Evolutionary conservation across 2,329 filamentous ascomycete genomes (phyloP), one percentile per base, ranked within the genome.

Genomic region (Curvularia eragrostidis): DNA sequence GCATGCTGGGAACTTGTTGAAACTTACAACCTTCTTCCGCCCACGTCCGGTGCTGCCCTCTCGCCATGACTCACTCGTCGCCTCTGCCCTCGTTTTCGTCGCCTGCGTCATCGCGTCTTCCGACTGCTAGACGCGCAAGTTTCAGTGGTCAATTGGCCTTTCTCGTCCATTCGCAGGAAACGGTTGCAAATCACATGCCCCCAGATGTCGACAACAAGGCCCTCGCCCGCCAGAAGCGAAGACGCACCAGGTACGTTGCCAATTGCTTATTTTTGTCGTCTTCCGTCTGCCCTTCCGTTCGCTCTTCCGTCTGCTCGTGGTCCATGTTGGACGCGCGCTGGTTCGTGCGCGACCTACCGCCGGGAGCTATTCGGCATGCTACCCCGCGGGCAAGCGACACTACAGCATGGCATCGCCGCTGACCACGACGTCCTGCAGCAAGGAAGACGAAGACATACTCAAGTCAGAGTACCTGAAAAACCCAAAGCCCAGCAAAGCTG

Each of bases 401-500:
- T 67, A 59, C 69, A 60, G 62, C 61, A 62, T 56, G 65, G 59
- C 63, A 66, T 61, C 58, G 52, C 32, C 57, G 63, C 72, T 75
- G 59, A 74, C 69, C 64, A 65, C 61, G 56, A 54, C 62, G 58
- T 57, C 52, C 41, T 59, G 64, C 64, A 77, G 75, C 67, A 76
- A 77, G 51, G 90, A 94, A 78, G 94, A 98, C 80, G 94, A 97
- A 80, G 86, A 89, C 51, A 86, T 96, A 52, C 87, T 97, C 59
- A 94, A 97, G 78, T 85, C 90, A 34, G 92, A 94, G 58, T 97
- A 96, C 74, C 84, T 86, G 68, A 85, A 83, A 61, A 96, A 97
- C 75, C 87, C 91, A 6, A 97, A 97, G 77, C 94, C 94, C 32
- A 93, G 97, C 80, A 97, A 96, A 79, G 85, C 88, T 54, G 90